phyloP scores from a whole-genome alignment of 2,329 filamentous ascomycete genomes.

The Remersonia thermophila region DNA sequence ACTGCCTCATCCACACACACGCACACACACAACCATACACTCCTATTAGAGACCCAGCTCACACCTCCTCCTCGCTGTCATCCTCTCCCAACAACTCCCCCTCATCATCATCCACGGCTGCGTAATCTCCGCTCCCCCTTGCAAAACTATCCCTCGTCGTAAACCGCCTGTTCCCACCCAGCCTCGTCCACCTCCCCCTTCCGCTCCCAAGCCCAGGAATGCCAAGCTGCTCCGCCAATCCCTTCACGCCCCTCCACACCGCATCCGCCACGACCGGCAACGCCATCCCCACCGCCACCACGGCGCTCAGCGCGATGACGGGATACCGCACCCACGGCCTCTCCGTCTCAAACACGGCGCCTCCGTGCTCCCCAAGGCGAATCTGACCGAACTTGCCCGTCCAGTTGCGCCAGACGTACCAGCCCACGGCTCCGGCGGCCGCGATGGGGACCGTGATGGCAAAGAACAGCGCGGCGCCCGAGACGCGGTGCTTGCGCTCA shows the following conservation, averaged over 20 bases:
- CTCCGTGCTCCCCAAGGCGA: conserved; percentile 61
- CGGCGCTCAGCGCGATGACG: conserved; percentile 57
- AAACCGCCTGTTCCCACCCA: conserved; percentile 53
- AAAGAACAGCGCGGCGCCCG: conserved; percentile 70
- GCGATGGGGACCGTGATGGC: conserved; percentile 66
- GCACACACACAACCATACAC: background rate
- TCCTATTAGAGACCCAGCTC: conserved; percentile 9
- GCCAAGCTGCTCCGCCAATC: conserved; percentile 34
- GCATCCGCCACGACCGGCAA: conserved; percentile 61
- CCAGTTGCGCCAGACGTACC: conserved; percentile 78
- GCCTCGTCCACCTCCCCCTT: conserved; percentile 37
- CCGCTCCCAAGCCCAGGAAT: conserved; percentile 22
- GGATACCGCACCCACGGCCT: conserved; percentile 72
- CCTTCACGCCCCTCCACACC: conserved; percentile 55
- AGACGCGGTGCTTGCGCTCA: conserved; percentile 49
- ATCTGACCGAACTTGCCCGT: conserved; percentile 85
- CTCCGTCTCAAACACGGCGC: conserved; percentile 47
- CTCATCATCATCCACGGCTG: conserved; percentile 81
- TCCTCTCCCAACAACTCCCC: conserved; percentile 89
- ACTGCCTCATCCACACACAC: background rate
- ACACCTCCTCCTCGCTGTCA: conserved; percentile 70
- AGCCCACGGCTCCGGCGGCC: conserved; percentile 61
- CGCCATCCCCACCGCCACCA: conserved; percentile 46
- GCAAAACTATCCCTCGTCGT: conserved; percentile 85
- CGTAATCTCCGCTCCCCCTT: conserved; percentile 75